These are phyloP conservation scores for Talaromyces rugulosus DNA, from an alignment of 2,329 filamentous ascomycete species.

Conservation along the genomic window DNA sequence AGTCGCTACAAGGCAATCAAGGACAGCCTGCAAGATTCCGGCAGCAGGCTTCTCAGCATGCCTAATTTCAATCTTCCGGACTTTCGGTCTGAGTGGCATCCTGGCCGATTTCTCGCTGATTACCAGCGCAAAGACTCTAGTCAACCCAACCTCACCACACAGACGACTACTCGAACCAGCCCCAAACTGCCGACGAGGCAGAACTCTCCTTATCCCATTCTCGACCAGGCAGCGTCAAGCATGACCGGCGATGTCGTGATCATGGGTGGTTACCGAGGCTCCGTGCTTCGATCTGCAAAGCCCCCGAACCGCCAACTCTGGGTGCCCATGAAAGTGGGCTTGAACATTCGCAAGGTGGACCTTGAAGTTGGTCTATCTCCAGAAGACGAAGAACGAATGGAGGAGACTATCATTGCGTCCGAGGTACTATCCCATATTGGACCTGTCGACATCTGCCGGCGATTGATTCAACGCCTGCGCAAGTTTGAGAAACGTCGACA, in stretches of 20 bases:
- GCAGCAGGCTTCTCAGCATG: constrained; percentile 58
- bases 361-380: constrained; percentile 77
- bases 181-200: constrained; percentile 18
- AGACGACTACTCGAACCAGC: constrained; percentile 10
- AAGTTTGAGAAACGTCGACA: constrained; percentile 68
- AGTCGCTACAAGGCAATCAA: constrained; percentile 84
- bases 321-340: constrained; percentile 88
- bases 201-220: constrained; percentile 40
- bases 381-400: constrained; percentile 79
- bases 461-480: constrained; percentile 72
- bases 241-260: constrained; percentile 82
- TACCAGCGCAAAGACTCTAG: constrained; percentile 15
- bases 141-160: not conserved
- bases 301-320: constrained; percentile 82
- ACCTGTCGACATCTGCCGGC: constrained; percentile 80
- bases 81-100: constrained; percentile 33
- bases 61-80: constrained; percentile 40
- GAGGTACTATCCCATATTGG: constrained; percentile 91
- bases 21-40: constrained; percentile 81
- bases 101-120: constrained; percentile 30
- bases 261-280: constrained; percentile 86
- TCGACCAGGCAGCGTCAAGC: constrained; percentile 59
- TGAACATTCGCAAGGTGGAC: constrained; percentile 88
- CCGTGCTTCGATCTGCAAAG: constrained; percentile 78
- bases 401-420: constrained; percentile 74